Evolutionary conservation across 768 basidiomycete species (phyloP).

Genomic region (Termitomyces sp.): DNA sequence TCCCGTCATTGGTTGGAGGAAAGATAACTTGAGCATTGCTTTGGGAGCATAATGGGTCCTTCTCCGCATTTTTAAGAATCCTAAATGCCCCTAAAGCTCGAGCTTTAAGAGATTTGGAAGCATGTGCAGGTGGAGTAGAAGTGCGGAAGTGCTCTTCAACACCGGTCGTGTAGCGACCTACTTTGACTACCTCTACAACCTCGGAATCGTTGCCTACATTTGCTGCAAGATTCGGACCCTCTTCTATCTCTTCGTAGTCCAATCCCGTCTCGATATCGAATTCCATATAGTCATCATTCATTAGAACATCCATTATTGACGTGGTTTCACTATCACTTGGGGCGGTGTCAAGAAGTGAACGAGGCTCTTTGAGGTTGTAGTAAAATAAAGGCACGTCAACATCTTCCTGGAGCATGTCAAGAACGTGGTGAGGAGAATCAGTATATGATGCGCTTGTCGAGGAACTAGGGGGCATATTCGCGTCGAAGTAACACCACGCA

Average conservation of each 20-base stretch:
- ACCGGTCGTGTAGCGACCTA: conserved; percentile 30
- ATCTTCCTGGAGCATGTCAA: conserved; percentile 13
- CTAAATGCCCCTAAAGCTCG: conserved; percentile 42
- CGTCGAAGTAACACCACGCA: conserved; percentile 54
- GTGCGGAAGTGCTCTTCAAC: conserved; percentile 1
- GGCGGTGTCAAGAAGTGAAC: conserved; percentile 5
- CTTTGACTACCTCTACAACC: conserved; percentile 56
- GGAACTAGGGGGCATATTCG: conserved; percentile 24
- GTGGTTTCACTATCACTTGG: conserved; percentile 16
- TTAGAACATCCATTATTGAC: conserved; percentile 25
- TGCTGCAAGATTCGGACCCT: conserved; percentile 7
- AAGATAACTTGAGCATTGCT: conserved; percentile 28
- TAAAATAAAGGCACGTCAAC: conserved; percentile 17
- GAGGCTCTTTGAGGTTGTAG: conserved; percentile 2
- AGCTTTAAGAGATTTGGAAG: conserved; percentile 36
- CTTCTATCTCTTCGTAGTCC: conserved; percentile 20
- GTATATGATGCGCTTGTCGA: not conserved
- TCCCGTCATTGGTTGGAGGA: conserved; percentile 6
- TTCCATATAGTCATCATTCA: conserved; percentile 19
- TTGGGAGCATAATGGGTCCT: conserved; percentile 24
- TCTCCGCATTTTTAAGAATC: conserved; percentile 39
- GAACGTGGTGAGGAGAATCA: not conserved
- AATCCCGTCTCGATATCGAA: conserved; percentile 20
- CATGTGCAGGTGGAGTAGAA: conserved; percentile 20
- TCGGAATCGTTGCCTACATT: conserved; percentile 41